Evolutionary conservation across 257 asterid species (phyloP), one percentile per base, ranked within the genome.

Genomic region (Verbascum thapsus): DNA sequence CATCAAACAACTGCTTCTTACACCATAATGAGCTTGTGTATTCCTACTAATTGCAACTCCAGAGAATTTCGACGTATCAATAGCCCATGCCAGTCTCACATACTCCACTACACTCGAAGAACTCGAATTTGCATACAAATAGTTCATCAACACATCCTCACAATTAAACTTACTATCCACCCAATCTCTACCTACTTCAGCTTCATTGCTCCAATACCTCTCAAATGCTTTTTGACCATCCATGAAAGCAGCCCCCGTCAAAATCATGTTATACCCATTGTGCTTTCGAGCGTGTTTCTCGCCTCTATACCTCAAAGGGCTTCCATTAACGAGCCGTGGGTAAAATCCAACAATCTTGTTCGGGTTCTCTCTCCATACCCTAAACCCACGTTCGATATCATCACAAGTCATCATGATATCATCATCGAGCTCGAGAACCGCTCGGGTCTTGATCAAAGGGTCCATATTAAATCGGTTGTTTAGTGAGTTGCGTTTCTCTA

Each of bases 351-450:
- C 97, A 0, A 94, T 84, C 62, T 83, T 43, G 4, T 85, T 88
- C 0, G 99, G 95, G 52, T 84, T 78, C 73, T 83, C 88, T 0
- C 99, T 87, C 97, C 99, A 94, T 5, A 84, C 90, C 72, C 69
- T 74, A 51, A 94, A 94, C 7, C 99, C 99, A 0, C 95, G 84
- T 61, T 94, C 99, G 19, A 94, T 30, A 43, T 94, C 99, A 22
- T 94, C 90, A n/a, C 99, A 94, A 0, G 81, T 67, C 99, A 94
- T 90, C 96, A 90, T 87, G 53, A 94, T 94, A 66, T 90, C 99
- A 7, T 94, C 99, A 13, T 94, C 99, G 0, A 94, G 96, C 83
- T 94, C 95, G 13, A 94, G 90, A 58, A 90, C 96, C 0, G 86
- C 95, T 5, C 91, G 91, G 0, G 97, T 94, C 64, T 65, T 77